phyloP scores from a whole-genome alignment of 169 alveolate species.

The Plasmodium reichenowi region DNA sequence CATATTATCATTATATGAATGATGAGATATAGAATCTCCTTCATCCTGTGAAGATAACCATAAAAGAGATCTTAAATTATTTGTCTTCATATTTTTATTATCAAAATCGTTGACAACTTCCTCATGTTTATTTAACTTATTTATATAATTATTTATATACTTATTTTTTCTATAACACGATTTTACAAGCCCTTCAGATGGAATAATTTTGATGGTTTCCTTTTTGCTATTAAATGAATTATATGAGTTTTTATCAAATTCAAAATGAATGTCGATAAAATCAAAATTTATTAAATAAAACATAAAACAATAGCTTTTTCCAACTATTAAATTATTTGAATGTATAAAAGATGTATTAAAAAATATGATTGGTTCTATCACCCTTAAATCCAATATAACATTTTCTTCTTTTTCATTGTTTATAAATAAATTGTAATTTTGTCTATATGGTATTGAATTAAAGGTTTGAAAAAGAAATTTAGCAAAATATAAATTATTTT shows the following conservation, averaged over 20 bases:
- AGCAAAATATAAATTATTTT: slow-evolving; percentile 20
- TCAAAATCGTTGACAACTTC: neutral
- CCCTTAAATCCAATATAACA: slow-evolving; percentile 18
- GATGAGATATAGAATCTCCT: too few relatives aligned
- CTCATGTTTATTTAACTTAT: slow-evolving; percentile 11
- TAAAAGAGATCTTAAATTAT: neutral
- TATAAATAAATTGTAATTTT: slow-evolving; percentile 29
- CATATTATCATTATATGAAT: too few relatives aligned
- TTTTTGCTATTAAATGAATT: slow-evolving; percentile 52
- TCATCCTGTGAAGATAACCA: neutral
- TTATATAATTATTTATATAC: slow-evolving; percentile 16
- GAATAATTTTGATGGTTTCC: slow-evolving; percentile 57
- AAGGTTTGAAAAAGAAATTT: slow-evolving; percentile 29
- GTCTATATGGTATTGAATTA: slow-evolving; percentile 28
- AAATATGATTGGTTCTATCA: slow-evolving; percentile 49
- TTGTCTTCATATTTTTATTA: neutral
- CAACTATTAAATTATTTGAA: slow-evolving; percentile 60
- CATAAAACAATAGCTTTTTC: slow-evolving; percentile 62
- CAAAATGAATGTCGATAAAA: slow-evolving; percentile 59
- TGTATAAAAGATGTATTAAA: slow-evolving; percentile 73
- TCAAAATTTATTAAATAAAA: slow-evolving; percentile 70
- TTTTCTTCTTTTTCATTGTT: slow-evolving; percentile 24
- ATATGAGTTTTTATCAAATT: slow-evolving; percentile 67
- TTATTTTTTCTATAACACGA: slow-evolving; percentile 67
- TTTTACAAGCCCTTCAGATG: slow-evolving; percentile 53